Evolutionary conservation across 1,139 yeast genomes (phyloP).

Genomic region (Arxiozyma telluris): DNA sequence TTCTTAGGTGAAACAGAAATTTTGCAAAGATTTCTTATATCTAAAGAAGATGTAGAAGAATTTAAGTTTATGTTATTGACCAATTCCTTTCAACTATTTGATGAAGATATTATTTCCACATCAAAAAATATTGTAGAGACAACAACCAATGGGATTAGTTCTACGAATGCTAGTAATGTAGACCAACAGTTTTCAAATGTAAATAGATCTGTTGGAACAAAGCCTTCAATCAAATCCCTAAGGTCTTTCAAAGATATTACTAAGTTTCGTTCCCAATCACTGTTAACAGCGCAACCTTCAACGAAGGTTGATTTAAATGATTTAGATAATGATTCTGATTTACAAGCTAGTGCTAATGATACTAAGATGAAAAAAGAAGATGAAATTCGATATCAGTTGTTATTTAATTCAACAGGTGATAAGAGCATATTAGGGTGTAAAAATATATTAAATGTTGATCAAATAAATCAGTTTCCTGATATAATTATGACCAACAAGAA

Average conservation of each 20-base stretch:
- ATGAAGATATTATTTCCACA: slow-evolving; percentile 21
- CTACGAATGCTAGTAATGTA: background rate
- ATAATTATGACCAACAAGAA: slow-evolving; percentile 12
- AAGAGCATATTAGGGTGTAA: background rate
- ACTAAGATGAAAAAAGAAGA: background rate
- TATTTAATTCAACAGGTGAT: background rate
- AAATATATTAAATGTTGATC: slow-evolving; percentile 3
- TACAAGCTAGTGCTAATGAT: background rate
- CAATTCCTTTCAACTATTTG: slow-evolving; percentile 22
- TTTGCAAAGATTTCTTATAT: slow-evolving; percentile 35
- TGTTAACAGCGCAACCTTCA: slow-evolving; percentile 2
- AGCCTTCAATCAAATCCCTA: slow-evolving; percentile 11
- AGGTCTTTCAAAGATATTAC: slow-evolving; percentile 13
- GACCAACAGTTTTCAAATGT: background rate
- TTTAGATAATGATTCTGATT: background rate
- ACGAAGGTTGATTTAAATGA: background rate
- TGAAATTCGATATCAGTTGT: background rate
- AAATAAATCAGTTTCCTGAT: slow-evolving; percentile 20
- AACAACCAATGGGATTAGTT: background rate
- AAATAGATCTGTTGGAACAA: background rate
- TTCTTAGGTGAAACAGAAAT: slow-evolving; percentile 32
- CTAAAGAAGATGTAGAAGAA: slow-evolving; percentile 39
- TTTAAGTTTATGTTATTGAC: slow-evolving; percentile 33
- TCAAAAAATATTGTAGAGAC: slow-evolving; percentile 19
- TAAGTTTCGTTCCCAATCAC: slow-evolving; percentile 7